phyloP scores from a whole-genome alignment of 192 early-diverging fungal genomes.

The Allomyces arbusculus region DNA sequence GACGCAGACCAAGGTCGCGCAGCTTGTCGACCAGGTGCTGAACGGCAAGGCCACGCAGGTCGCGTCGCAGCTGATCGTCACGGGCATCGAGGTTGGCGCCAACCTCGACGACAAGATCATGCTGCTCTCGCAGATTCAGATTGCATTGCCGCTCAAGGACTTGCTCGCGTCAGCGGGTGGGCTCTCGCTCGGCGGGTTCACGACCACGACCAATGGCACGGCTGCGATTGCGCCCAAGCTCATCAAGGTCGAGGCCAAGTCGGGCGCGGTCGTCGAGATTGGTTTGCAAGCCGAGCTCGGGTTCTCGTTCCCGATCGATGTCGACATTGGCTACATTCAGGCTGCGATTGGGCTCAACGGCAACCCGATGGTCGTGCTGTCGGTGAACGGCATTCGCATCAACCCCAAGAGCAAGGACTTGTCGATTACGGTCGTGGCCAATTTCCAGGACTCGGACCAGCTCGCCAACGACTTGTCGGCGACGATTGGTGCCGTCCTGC shows the following conservation, averaged over 20 bases:
- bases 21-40: neutral
- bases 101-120: neutral
- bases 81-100: neutral
- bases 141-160: neutral
- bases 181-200: no score
- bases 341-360: neutral
- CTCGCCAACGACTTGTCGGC: neutral
- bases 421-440: neutral
- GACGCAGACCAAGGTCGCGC: neutral
- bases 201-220: neutral
- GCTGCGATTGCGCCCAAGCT: neutral
- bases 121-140: neutral
- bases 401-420: neutral
- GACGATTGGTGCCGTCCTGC: neutral
- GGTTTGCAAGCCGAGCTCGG: neutral
- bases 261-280: neutral
- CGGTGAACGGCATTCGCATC: neutral
- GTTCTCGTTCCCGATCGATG: neutral
- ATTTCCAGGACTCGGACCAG: neutral
- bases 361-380: neutral
- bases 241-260: neutral
- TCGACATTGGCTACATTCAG: neutral
- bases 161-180: neutral
- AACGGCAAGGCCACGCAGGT: neutral
- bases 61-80: neutral